Conservation (phyloP, 2,329 filamentous ascomycete species). For the Macrophomina tecta region DNA sequence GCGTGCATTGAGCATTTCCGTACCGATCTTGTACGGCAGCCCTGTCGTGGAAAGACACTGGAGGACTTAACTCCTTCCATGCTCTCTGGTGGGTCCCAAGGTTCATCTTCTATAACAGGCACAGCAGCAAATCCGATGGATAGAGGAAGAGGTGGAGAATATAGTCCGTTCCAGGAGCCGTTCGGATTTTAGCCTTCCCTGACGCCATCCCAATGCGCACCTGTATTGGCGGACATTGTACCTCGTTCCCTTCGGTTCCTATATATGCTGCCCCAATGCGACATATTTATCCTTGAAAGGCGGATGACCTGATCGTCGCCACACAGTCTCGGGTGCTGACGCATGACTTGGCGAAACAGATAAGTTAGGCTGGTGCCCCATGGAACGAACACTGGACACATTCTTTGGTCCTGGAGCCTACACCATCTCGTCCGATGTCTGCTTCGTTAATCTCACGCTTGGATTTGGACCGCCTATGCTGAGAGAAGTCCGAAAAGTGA, state of each 20-base stretch:
- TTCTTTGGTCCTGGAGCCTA: constrained; percentile 35
- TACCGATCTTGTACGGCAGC: constrained; percentile 42
- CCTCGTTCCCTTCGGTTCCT: background rate
- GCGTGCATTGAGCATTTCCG: constrained; percentile 47
- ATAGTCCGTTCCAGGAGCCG: background rate
- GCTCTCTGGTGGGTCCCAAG: constrained; percentile 21
- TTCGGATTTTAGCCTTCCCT: background rate
- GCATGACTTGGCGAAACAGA: constrained; percentile 28
- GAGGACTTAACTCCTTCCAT: constrained; percentile 17
- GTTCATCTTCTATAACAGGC: constrained; percentile 14
- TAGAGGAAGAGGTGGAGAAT: background rate
- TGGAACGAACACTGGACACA: constrained; percentile 36
- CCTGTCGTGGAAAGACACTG: constrained; percentile 41
- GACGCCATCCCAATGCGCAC: background rate
- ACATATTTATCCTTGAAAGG: background rate
- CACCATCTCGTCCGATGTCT: constrained; percentile 32
- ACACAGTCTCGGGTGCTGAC: constrained; percentile 12
- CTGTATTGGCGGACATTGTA: background rate
- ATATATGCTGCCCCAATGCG: background rate
- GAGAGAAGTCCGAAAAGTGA: constrained; percentile 37
- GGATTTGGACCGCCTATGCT: constrained; percentile 42
- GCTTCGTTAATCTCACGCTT: constrained; percentile 41
- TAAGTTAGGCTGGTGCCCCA: constrained; percentile 45
- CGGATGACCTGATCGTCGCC: background rate
- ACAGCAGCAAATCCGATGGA: background rate